These are phyloP conservation scores for Naematelia encephala DNA, from an alignment of 768 basidiomycete genomes.

Conservation along the genomic window DNA sequence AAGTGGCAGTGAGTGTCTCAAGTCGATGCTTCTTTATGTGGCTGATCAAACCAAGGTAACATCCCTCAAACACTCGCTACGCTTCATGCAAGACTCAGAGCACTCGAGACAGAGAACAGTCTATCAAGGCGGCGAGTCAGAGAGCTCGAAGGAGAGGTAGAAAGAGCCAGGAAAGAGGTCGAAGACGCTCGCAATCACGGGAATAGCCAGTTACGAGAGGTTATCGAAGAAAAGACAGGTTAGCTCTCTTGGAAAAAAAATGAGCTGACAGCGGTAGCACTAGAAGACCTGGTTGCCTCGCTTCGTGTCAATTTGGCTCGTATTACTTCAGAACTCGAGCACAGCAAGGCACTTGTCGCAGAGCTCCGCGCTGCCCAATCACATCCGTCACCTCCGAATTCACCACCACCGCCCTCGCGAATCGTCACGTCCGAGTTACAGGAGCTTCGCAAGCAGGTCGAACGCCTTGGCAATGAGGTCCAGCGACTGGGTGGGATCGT, in stretches of 20 bases:
- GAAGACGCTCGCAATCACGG: conserved; percentile 60
- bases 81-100: conserved; percentile 58
- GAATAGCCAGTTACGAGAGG: conserved; percentile 62
- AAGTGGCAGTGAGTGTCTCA: conserved; percentile 36
- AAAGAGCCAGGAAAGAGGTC: conserved; percentile 53
- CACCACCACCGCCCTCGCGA: conserved; percentile 4
- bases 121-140: conserved; percentile 76
- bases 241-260: conserved; percentile 7
- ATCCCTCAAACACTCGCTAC: conserved; percentile 40
- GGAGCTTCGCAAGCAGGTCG: conserved; percentile 69
- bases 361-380: conserved; percentile 27
- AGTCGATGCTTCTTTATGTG: not conserved
- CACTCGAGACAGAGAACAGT: conserved; percentile 76
- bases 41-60: conserved; percentile 15
- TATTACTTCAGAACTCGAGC: conserved; percentile 70
- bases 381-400: not conserved
- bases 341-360: conserved; percentile 64
- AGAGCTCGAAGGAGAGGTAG: conserved; percentile 77
- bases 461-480: conserved; percentile 77
- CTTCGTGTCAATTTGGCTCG: conserved; percentile 72
- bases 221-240: conserved; percentile 89
- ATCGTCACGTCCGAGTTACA: conserved; percentile 53
- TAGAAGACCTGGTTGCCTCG: conserved; percentile 72
- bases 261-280: conserved; percentile 55
- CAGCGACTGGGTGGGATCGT: conserved; percentile 81